Base-by-base conservation (phyloP, 1,284 basidiomycete genomes). In the Austroboletus rostrupii region DNA sequence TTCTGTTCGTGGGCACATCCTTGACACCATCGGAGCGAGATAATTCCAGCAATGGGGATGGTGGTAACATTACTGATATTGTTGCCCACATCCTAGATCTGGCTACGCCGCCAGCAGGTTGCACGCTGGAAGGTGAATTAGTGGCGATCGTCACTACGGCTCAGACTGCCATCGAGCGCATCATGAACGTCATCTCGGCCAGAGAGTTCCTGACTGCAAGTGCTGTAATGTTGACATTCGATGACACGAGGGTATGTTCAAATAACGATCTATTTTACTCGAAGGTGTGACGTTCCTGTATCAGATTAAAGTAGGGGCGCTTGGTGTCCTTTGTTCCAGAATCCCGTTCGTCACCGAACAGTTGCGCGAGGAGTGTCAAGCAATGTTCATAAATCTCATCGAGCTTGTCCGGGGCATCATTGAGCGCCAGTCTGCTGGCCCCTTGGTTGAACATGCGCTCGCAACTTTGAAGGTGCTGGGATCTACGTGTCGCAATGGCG, bases 301-400 rank as follows among this genome's bases (percentile, higher is more conserved):
- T 19, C 48, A 90, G 87, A 70, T 85, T 20, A 79, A 84, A 62
- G 61, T 65, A 7, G 85, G 79, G 33, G 82, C 81, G n/a, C 70
- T 91, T 28, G 75, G 78, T 35, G 72, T 93, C 5, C 68, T 95
- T 20, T 72, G 77, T 8, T 77, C 83, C 36, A 80, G 90, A 23
- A 69, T 95, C 1, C 74, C 79, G 0, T 72, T 79, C 16, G 75
- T 95, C 49, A 73, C 82, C 6, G 70, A 77, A 13, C 72, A 75
- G n/a, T 70, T 80, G 29, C 80, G 92, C 20, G 68, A 70, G 43
- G 72, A 73, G 23, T 72, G 81, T 36, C 74, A 77, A 3, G 53
- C 75, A 14, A 73, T 68, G 3, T 68, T 88, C 38, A 64, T 72
- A 33, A 72, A 75, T 38, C 80, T 90, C 41, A 66, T 84, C 21